phyloP scores from a whole-genome alignment of 257 asterid species.

The Prunella vulgaris region DNA sequence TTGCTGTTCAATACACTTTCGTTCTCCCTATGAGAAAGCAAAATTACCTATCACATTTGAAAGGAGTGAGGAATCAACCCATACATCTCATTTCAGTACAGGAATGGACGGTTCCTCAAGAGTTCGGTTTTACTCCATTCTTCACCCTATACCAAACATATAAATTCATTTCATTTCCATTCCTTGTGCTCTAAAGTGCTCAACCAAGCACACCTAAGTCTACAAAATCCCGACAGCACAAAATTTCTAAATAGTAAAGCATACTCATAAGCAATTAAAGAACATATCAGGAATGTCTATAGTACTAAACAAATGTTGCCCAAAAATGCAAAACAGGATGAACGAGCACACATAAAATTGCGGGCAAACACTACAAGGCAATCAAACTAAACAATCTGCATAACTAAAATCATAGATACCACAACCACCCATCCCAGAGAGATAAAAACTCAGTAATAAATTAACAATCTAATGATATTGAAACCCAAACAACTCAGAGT shows the following conservation, averaged over 20 bases:
- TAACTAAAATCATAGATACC: neutral
- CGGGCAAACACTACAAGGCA: neutral
- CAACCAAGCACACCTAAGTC: too few species aligned
- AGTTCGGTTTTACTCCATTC: too few species aligned
- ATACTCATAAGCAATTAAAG: neutral
- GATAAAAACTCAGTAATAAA: neutral
- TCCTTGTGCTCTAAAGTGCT: too few species aligned
- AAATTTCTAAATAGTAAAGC: neutral
- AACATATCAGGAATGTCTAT: neutral
- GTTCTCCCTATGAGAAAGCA: conserved; percentile 18
- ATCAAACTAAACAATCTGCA: neutral
- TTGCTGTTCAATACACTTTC: conserved; percentile 23
- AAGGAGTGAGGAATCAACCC: too few species aligned
- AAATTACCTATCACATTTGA: neutral
- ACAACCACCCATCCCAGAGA: neutral
- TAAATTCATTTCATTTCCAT: too few species aligned
- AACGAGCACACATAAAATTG: neutral
- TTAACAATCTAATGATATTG: neutral
- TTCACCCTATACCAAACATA: too few species aligned
- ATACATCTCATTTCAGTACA: too few species aligned
- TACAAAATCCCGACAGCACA: neutral
- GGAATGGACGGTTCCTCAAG: too few species aligned
- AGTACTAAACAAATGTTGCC: too few species aligned
- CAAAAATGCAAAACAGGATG: too few species aligned
- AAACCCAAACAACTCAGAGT: neutral